Evolutionary conservation across 768 basidiomycete species (phyloP).

Genomic region (Crucibulum laeve): DNA sequence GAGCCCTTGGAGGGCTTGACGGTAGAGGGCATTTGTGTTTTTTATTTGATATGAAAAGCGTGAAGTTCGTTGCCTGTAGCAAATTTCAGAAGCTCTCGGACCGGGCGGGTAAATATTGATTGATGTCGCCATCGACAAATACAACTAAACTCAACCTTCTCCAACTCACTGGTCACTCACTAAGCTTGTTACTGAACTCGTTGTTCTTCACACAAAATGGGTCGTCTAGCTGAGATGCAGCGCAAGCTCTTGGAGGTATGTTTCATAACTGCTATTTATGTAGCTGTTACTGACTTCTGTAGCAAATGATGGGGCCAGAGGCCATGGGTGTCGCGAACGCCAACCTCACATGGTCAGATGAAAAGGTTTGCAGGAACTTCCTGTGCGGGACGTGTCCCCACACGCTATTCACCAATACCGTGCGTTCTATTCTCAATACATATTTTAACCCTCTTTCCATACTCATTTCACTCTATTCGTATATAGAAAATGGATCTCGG

Average conservation of each 20-base stretch:
- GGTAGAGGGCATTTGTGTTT: too few relatives aligned
- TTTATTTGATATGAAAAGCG: too few relatives aligned
- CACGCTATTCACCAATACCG: constrained; percentile 95
- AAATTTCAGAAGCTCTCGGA: too few relatives aligned
- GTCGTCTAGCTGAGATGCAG: constrained; percentile 95
- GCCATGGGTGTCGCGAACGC: constrained; percentile 95
- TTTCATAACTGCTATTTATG: background rate
- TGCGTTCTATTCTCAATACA: constrained; percentile 34
- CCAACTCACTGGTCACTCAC: constrained; percentile 1
- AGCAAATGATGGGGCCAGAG: constrained; percentile 99
- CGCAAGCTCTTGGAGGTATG: constrained; percentile 73
- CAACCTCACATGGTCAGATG: constrained; percentile 90
- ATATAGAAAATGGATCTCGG: constrained; percentile 98
- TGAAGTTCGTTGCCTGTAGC: too few relatives aligned
- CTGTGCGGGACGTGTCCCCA: constrained; percentile 99
- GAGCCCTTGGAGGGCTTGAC: too few relatives aligned
- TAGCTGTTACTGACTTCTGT: constrained; percentile 23
- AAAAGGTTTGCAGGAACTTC: constrained; percentile 98
- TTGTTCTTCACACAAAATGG: constrained; percentile 52
- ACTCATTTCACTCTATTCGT: constrained; percentile 1
- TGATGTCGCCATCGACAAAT: constrained; percentile 10
- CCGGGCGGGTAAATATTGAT: background rate
- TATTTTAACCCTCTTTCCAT: constrained; percentile 4
- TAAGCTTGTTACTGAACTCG: constrained; percentile 13
- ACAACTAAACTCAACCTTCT: constrained; percentile 6